Base-by-base conservation (phyloP, 768 basidiomycete species). In the Amanita subjunquillea region DNA sequence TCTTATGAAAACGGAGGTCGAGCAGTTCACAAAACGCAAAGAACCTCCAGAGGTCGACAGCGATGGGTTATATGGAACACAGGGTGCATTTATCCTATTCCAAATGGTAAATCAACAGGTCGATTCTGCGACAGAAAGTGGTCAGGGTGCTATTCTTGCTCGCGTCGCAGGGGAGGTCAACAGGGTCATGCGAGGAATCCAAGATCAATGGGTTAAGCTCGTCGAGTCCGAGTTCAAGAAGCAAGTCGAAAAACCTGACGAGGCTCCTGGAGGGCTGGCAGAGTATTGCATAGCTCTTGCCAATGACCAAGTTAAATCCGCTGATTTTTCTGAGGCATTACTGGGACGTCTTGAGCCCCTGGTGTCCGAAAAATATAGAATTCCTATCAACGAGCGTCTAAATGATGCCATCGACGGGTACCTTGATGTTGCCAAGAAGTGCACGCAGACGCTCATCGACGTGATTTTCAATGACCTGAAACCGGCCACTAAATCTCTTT, bases 391-490 rank as follows among this genome's bases (percentile, higher is more conserved):
- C 58, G 91, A 92, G 61, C 79, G 83, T 41, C 73, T 98, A 48
- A 97, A 96, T 71, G 88, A 95, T 57, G 93, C 94, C 32, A 97
- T 98, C 58, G 95, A 99, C 64, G 96, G 96, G 3, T 98, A 94
- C 67, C 79, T 98, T 56, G 96, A 99, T 67, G 91, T 98, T 37
- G 94, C 94, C 49, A 98, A 98, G 74, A 91, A 90, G 65, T 98
- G 94, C 73, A 92, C 88, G 20, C 89, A 95, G 60, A 87, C 87
- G 0, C 79, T 99, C 53, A 93, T 99, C 62, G 88, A 90, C 59
- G 82, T 95, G 60, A 85, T 98, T 60, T 92, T 96, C 74, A 89
- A 96, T 66, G 96, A 98, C 65, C 70, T 98, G 58, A 90, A 86
- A 64, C 82, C 87, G 0, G 94, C 87, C 8, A 87, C 82, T 13